These are phyloP conservation scores for Grosmannia clavigera DNA, from an alignment of 2,329 filamentous ascomycete species.

Conservation along the genomic window DNA sequence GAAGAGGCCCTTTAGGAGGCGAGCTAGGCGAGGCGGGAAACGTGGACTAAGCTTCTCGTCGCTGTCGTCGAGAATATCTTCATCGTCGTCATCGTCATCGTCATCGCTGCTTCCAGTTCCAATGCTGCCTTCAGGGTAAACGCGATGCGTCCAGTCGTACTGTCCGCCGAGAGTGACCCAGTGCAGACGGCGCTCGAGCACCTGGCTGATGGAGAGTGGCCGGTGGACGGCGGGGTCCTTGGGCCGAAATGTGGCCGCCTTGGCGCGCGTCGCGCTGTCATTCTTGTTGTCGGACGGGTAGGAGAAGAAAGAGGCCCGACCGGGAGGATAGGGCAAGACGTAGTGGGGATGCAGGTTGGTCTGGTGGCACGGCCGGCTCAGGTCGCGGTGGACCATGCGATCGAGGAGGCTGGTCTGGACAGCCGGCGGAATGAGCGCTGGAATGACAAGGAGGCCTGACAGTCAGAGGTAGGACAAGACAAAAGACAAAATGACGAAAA, in stretches of 20 bases:
- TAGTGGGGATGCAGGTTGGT: constrained; percentile 56
- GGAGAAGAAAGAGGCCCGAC: constrained; percentile 39
- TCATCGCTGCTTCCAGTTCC: constrained; percentile 4
- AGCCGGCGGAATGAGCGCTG: constrained; percentile 55
- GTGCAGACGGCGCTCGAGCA: constrained; percentile 69
- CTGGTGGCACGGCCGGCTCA: constrained; percentile 58
- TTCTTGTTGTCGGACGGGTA: constrained; percentile 25
- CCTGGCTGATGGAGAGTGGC: constrained; percentile 53
- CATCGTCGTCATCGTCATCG: constrained; percentile 12
- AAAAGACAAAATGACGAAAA: too few species aligned
- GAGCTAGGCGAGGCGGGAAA: constrained; percentile 64
- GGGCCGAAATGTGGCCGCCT: constrained; percentile 44
- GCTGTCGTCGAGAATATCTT: constrained; percentile 23
- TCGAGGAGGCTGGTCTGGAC: constrained; percentile 61
- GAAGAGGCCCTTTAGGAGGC: constrained; percentile 58
- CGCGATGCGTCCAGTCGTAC: constrained; percentile 87
- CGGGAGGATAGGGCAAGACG: constrained; percentile 20
- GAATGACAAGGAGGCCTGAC: constrained; percentile 66
- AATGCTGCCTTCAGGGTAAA: constrained; percentile 45
- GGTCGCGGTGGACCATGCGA: constrained; percentile 53
- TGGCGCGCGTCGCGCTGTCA: constrained; percentile 30
- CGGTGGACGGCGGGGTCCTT: constrained; percentile 65
- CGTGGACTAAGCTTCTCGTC: constrained; percentile 10
- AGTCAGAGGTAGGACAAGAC: neutral
- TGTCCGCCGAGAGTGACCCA: constrained; percentile 94